A percentile compares a stretch with the other conserved stretches of the same genome.
phyloP scores from a whole-genome alignment of 495 filamentous ascomycete genomes.

The Trichodelitschia bisporula region DNA sequence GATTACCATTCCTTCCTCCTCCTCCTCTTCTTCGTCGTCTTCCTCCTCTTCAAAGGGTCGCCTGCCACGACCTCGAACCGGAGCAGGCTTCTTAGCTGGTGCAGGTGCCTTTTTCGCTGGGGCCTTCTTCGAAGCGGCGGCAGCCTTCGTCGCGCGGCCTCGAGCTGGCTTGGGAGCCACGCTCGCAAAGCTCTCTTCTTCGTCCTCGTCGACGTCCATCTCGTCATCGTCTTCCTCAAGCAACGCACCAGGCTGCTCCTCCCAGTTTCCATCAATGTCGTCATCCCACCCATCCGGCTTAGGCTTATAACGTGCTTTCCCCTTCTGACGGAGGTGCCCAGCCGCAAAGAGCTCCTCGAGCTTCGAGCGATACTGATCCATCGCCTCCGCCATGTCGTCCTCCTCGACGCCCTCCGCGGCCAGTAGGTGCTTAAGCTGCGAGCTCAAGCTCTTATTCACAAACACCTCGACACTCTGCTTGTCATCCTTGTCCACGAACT shows the following conservation, averaged over 20 bases:
- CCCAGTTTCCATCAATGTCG: constrained; percentile 68
- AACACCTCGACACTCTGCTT: constrained; percentile 81
- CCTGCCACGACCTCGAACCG: not conserved
- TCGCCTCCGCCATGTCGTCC: constrained; percentile 34
- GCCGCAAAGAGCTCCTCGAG: constrained; percentile 49
- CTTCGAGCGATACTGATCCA: constrained; percentile 42
- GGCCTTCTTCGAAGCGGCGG: constrained; percentile 14
- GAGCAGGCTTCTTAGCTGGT: constrained; percentile 3
- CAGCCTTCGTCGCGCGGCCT: constrained; percentile 9
- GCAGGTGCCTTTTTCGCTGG: constrained; percentile 14
- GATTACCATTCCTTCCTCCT: constrained; percentile 21
- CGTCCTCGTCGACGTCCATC: constrained; percentile 21
- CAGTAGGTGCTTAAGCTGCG: constrained; percentile 52
- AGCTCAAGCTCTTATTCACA: constrained; percentile 51
- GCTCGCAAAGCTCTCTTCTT: too few species aligned
- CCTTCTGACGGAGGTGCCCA: constrained; percentile 35
- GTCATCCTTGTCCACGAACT: constrained; percentile 90
- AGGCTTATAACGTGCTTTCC: constrained; percentile 38
- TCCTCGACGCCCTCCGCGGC: constrained; percentile 33
- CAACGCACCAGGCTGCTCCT: constrained; percentile 49
- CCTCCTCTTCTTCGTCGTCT: constrained; percentile 21
- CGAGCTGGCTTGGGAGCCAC: too few species aligned
- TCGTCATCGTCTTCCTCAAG: constrained; percentile 30
- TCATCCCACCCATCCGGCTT: constrained; percentile 66
- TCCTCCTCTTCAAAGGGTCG: constrained; percentile 14